These are phyloP conservation scores for Xylariaceae sp. DNA, from an alignment of 2,329 filamentous ascomycete species.

Conservation along the genomic window DNA sequence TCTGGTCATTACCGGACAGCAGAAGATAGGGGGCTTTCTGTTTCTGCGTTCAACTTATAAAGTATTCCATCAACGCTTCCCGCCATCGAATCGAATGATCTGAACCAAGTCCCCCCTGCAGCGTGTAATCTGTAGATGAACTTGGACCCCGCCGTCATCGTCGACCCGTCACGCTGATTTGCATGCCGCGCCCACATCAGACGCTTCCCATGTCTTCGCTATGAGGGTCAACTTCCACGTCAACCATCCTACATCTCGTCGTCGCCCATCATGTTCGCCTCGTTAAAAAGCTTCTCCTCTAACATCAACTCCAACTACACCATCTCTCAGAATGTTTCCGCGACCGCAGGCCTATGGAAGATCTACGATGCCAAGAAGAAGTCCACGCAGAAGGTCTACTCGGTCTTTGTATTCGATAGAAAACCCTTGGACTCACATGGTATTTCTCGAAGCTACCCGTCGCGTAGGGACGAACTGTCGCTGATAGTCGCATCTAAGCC, in stretches of 20 bases:
- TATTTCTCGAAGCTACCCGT: conserved; percentile 1
- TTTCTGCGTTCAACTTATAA: background rate
- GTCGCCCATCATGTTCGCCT: conserved; percentile 72
- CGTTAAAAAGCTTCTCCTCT: conserved; percentile 85
- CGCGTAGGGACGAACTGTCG: background rate
- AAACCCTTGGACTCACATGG: conserved; percentile 71
- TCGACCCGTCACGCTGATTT: background rate
- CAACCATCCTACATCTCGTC: conserved; percentile 14
- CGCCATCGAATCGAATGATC: background rate
- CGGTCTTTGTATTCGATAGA: conserved; percentile 90
- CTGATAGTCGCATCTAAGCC: conserved; percentile 26
- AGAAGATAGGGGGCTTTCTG: background rate
- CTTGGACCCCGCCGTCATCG: background rate
- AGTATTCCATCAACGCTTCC: background rate
- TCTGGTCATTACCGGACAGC: background rate
- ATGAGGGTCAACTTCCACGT: conserved; percentile 26
- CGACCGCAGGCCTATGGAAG: conserved; percentile 88
- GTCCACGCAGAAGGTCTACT: conserved; percentile 80
- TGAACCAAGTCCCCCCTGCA: background rate
- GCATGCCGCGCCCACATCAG: conserved; percentile 1
- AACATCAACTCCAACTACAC: conserved; percentile 93
- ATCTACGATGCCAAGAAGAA: conserved; percentile 98
- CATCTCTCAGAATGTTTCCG: conserved; percentile 68
- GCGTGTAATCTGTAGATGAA: background rate
- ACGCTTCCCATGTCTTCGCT: conserved; percentile 22